These are phyloP conservation scores for Syzygium aromaticum DNA, from an alignment of 345 rosid species.

Conservation along the genomic window DNA sequence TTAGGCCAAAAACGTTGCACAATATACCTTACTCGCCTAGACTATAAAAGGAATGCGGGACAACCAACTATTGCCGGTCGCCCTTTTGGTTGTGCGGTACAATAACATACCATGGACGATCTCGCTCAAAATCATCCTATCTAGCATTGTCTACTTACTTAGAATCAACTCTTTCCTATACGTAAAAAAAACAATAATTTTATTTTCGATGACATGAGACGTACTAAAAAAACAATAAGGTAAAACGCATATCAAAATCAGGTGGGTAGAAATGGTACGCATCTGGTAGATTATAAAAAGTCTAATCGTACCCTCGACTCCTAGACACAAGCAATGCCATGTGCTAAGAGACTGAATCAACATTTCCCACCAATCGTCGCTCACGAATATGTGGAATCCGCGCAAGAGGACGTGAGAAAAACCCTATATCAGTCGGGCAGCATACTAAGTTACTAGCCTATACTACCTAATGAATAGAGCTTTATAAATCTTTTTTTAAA, in stretches of 20 bases:
- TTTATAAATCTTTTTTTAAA: too few relatives aligned
- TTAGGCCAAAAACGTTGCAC: too few relatives aligned
- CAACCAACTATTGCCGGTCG: too few relatives aligned
- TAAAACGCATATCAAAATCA: not conserved
- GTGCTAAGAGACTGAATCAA: not conserved
- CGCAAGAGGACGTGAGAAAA: not conserved
- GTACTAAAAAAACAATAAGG: not conserved
- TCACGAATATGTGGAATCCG: not conserved
- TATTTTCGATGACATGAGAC: not conserved
- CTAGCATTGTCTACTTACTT: not conserved
- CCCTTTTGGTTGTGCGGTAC: not conserved
- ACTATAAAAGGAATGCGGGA: too few relatives aligned
- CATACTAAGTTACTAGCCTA: not conserved
- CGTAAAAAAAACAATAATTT: not conserved
- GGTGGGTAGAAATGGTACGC: not conserved
- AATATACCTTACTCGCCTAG: too few relatives aligned
- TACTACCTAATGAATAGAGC: too few relatives aligned
- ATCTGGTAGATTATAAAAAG: not conserved
- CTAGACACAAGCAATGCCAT: not conserved
- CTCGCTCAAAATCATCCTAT: accelerated
- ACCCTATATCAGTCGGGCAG: not conserved
- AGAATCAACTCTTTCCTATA: too few relatives aligned
- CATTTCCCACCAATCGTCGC: not conserved
- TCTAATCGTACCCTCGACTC: not conserved
- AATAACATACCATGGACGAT: not conserved